Conservation (phyloP, 2,329 filamentous ascomycete genomes). For the Emydomyces testavorans region DNA sequence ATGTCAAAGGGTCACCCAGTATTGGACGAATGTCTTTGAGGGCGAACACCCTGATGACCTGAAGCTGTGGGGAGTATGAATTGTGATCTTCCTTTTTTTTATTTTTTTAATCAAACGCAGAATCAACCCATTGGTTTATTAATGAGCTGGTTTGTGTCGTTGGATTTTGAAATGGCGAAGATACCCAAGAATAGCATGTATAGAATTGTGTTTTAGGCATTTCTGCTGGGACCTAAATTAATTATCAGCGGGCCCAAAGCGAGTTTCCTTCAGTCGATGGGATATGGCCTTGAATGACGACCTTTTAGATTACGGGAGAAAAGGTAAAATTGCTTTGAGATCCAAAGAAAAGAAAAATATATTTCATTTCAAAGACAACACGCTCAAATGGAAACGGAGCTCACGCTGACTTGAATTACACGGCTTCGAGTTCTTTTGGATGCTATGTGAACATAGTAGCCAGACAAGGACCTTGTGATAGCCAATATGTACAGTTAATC, state of each 20-base stretch:
- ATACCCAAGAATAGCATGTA: neutral
- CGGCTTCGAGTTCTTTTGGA: too few species aligned
- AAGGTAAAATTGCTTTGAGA: too few species aligned
- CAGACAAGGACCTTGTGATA: neutral
- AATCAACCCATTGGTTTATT: too few species aligned
- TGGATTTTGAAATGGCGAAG: neutral
- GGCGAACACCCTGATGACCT: neutral
- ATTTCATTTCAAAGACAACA: neutral
- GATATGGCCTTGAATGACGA: too few species aligned
- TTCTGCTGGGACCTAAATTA: neutral
- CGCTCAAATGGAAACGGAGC: too few species aligned
- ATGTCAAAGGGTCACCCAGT: conserved; percentile 17
- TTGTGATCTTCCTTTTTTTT: too few species aligned
- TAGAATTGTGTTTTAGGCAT: neutral
- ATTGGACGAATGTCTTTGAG: conserved; percentile 15
- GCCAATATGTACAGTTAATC: conserved; percentile 3
- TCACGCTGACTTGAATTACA: neutral
- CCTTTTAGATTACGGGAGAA: too few species aligned
- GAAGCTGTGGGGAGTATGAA: neutral
- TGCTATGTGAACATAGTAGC: neutral
- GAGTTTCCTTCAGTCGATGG: too few species aligned
- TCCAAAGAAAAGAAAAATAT: too few species aligned
- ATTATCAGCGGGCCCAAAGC: too few species aligned
- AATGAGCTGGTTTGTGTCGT: neutral
- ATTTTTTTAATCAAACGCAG: too few species aligned